Evolutionary conservation across 169 alveolate species (phyloP), one percentile per base, ranked within the genome.

Genomic region (Plasmodium ovale): DNA sequence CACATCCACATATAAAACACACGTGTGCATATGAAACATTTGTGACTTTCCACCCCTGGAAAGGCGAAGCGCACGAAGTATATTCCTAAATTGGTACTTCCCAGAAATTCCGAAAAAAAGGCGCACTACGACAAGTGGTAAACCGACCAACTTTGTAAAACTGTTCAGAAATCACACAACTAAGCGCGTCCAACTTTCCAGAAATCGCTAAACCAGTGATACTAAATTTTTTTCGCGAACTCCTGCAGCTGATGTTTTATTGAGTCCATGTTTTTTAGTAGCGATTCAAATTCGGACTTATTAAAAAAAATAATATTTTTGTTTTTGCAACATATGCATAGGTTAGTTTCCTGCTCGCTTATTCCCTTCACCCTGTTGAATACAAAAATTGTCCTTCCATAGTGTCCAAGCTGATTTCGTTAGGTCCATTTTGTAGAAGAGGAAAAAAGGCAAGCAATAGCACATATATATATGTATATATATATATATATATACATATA

Each of bases 271-370:
- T 84, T 84, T 53, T 84, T 84, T 84, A 84, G 42, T 51, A 84
- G 10, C 23, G 87, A 33, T 23, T 68, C 72, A 68, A 84, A 84
- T 84, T 84, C 91, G 31, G 64, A 6, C 62, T 31, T 84, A 72
- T 84, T 84, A 44, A 84, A 68, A 62, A 44, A 51, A 25, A 84
- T 16, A 16, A 84, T 33, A 56, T 56, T 56, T 60, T 84, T 84
- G 35, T 84, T 84, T 84, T 84, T 84, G 56, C 91, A 84, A 33
- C 91, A 84, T 53, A 84, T 84, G 23, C 84, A 84, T 69, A 84
- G 33, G 39, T 84, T 84, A 4, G 87, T 60, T 33, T 84, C 91
- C 44, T 29, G 44, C 47, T 37, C 89, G 35, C 53, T 47, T 37
- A 79, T 25, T 51, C 91, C 91, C 37, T 67, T 84, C 54, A 69